These are phyloP conservation scores for Cladophialophora chaetospira DNA, from an alignment of 2,329 filamentous ascomycete species.

Conservation along the genomic window DNA sequence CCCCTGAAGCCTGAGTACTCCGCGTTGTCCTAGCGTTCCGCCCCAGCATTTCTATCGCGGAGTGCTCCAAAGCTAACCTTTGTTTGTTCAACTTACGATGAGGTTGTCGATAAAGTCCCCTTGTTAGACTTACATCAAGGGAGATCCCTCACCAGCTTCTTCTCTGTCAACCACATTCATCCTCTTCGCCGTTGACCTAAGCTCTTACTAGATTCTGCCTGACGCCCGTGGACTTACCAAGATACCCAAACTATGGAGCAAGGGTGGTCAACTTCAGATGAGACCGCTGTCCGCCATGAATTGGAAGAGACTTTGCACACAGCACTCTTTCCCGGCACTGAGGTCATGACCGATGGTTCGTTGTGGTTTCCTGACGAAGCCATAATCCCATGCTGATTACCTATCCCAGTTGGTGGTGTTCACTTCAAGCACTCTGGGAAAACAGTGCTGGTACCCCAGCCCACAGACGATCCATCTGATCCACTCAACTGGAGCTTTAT, in stretches of 20 bases:
- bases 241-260: slow-evolving; percentile 1
- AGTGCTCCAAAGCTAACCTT: too few species aligned
- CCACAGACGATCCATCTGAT: slow-evolving; percentile 42
- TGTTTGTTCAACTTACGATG: too few species aligned
- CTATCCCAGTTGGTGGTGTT: slow-evolving; percentile 9
- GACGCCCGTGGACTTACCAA: too few species aligned
- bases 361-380: not conserved
- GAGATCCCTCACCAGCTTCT: not conserved
- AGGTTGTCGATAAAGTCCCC: not conserved
- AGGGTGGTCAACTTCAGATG: not conserved
- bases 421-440: slow-evolving; percentile 44
- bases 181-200: not conserved
- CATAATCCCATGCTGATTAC: not conserved
- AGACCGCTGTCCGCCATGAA: slow-evolving; percentile 9
- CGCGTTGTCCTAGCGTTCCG: too few species aligned
- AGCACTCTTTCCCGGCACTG: slow-evolving; percentile 11
- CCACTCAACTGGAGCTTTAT: slow-evolving; percentile 42
- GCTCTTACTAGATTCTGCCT: not conserved
- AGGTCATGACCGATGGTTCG: slow-evolving; percentile 15
- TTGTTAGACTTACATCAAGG: too few species aligned
- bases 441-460: slow-evolving; percentile 42
- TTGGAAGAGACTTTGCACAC: slow-evolving; percentile 13
- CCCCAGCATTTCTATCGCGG: too few species aligned
- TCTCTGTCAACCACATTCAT: not conserved
- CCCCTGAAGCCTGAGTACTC: too few species aligned